Evolutionary conservation across 345 rosid species (phyloP).

Genomic region (Pistacia integerrima): DNA sequence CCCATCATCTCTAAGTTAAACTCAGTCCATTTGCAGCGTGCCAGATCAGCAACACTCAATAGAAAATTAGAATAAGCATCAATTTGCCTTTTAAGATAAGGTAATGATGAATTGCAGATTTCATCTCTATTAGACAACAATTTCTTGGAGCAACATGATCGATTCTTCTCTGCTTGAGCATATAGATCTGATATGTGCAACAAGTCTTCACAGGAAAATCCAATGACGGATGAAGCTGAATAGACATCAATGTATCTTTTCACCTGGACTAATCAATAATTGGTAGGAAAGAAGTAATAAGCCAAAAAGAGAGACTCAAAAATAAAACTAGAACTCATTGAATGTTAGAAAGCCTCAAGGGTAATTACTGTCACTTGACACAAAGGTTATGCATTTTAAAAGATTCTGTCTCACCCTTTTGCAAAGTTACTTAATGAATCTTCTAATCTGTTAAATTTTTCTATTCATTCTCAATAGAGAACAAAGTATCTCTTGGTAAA

Average conservation of each 20-base stretch:
- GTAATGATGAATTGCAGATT: slow-evolving; percentile 32
- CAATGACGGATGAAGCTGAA: slow-evolving; percentile 87
- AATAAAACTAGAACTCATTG: slow-evolving; percentile 1
- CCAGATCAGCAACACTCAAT: slow-evolving; percentile 69
- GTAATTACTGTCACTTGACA: not conserved
- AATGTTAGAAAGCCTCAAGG: not conserved
- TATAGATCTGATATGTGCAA: slow-evolving; percentile 57
- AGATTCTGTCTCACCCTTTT: not conserved
- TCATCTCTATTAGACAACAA: slow-evolving; percentile 28
- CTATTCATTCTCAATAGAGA: not conserved
- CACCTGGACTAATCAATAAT: slow-evolving; percentile 49
- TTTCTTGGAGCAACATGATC: slow-evolving; percentile 43
- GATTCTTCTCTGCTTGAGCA: slow-evolving; percentile 59
- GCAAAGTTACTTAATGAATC: not conserved
- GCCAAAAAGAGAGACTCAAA: slow-evolving; percentile 11
- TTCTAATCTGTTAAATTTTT: not conserved
- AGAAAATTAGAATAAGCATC: slow-evolving; percentile 62
- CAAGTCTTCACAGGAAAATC: slow-evolving; percentile 87
- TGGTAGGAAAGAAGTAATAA: slow-evolving; percentile 13
- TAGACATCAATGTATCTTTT: slow-evolving; percentile 88
- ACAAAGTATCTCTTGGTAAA: not conserved
- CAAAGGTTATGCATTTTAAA: not conserved
- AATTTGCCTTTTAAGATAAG: slow-evolving; percentile 53
- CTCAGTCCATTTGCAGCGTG: slow-evolving; percentile 95
- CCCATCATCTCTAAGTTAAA: slow-evolving; percentile 82